Base-by-base conservation (phyloP, 352 stramenopile species). In the Halophytophthora batemanensis region DNA sequence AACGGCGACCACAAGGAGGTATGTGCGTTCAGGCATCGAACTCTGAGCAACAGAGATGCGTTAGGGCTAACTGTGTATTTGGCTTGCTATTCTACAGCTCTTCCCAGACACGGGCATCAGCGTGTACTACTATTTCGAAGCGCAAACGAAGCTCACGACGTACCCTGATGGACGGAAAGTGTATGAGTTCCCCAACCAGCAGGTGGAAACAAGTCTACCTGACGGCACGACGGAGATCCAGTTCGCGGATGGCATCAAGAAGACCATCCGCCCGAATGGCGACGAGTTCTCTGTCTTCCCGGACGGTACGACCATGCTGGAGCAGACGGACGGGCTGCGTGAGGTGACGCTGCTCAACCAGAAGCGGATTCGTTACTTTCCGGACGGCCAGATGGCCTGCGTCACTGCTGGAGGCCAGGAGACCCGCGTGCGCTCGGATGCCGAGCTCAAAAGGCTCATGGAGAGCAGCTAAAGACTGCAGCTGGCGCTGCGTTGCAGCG, bases 1-100 rank as follows among this genome's bases (percentile, higher is more conserved):
- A 99, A 99, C 58, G 96, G 96, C 21, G 96, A 99, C 67, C 72
- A 96, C 33, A 98, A 98, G 76, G 87, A 96, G 78, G 74, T 86
- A 64, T 46, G 18, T 11, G 7, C 12, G 21, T 19, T 52, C n/a
- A 11, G 22, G 22, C 17, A 15, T 33, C 3, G 2, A 42, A 14
- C 33, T 6, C 18, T 25, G 23, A 22, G n/a, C 41, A 45, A 37
- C 33, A 40, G 17, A 36, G 7, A 39, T 33, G 23, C 14, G 21
- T 44, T 46, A 61, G 15, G 12, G 42, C n/a, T n/a, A 35, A 14
- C 44, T 31, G 37, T 22, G 8, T 21, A 58, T 52, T 12, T 46
- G 50, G 8, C 36, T 81, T 53, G 72, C 64, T 36, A 14, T 53
- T 18, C 14, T 55, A 23, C 34, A 70, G 62, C 22, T 72, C 19